These are phyloP conservation scores for Corchorus olitorius DNA, from an alignment of 345 rosid genomes.

Conservation along the genomic window DNA sequence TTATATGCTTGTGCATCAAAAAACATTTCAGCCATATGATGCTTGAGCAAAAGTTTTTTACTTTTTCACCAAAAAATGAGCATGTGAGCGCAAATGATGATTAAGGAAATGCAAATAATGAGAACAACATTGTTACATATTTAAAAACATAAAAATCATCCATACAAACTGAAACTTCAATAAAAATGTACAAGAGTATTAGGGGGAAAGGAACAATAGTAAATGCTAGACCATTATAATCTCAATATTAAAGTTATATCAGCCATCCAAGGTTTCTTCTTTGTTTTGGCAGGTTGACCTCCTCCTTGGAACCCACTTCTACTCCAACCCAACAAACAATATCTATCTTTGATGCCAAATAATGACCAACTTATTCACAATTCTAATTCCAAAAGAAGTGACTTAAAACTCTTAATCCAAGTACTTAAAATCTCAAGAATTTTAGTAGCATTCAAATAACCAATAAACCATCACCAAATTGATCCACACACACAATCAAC, in stretches of 20 bases:
- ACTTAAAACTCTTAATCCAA: constrained; percentile 10
- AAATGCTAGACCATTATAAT: neutral
- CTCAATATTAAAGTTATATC: constrained; percentile 2
- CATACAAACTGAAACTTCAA: neutral
- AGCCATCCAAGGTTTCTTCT: constrained; percentile 8
- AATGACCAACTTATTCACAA: neutral
- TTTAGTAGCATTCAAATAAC: neutral
- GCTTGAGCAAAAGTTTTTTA: neutral
- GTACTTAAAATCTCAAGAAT: neutral
- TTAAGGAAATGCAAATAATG: neutral
- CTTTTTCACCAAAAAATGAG: neutral
- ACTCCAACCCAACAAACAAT: neutral
- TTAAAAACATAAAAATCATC: neutral
- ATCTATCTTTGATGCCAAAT: neutral
- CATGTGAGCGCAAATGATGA: neutral
- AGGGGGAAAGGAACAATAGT: neutral
- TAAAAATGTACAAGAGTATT: neutral
- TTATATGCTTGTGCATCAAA: constrained; percentile 2
- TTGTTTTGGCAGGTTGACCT: neutral
- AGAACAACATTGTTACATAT: neutral
- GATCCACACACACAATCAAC: neutral
- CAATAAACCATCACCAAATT: neutral
- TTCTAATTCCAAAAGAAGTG: neutral
- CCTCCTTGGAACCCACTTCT: neutral
- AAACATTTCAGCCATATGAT: neutral